These are phyloP conservation scores for Venturia oleaginea DNA, from an alignment of 2,329 filamentous ascomycete genomes.

Conservation along the genomic window DNA sequence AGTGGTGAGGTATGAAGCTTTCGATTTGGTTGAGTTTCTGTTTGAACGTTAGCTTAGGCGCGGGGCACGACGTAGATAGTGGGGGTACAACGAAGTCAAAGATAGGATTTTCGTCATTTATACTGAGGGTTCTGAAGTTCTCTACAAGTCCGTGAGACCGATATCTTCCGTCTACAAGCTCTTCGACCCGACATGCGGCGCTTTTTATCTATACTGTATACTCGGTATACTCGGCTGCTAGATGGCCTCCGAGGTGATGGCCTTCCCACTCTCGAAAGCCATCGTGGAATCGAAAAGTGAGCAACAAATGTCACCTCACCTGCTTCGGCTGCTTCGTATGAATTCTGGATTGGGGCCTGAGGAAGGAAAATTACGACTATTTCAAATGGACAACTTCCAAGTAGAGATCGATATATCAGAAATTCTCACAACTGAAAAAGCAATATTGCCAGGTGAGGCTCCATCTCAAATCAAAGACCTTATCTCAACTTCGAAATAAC, in stretches of 20 bases:
- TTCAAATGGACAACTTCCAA: not conserved
- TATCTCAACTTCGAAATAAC: not conserved
- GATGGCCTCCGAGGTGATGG: not conserved
- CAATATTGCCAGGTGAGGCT: not conserved
- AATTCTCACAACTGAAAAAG: no score
- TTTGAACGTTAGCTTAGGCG: not conserved
- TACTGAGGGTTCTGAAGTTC: not conserved
- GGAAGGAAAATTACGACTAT: not conserved
- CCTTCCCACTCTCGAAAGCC: not conserved
- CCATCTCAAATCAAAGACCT: not conserved
- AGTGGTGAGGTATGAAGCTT: not conserved
- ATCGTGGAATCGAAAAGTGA: not conserved
- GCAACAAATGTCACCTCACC: no score
- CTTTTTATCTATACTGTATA: no score
- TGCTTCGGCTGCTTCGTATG: no score
- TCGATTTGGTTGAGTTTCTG: not conserved
- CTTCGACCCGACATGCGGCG: not conserved
- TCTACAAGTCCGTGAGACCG: not conserved
- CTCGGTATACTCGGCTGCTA: not conserved
- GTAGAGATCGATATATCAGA: no score
- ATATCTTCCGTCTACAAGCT: not conserved
- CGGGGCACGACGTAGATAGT: constrained; percentile 2
- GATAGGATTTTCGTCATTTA: not conserved
- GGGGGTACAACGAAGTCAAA: not conserved
- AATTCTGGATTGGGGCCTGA: no score